A percentile compares a stretch with the other conserved stretches of the same genome.
Evolutionary conservation across 441 rosid genomes (phyloP).

Genomic region (Croton setiger): DNA sequence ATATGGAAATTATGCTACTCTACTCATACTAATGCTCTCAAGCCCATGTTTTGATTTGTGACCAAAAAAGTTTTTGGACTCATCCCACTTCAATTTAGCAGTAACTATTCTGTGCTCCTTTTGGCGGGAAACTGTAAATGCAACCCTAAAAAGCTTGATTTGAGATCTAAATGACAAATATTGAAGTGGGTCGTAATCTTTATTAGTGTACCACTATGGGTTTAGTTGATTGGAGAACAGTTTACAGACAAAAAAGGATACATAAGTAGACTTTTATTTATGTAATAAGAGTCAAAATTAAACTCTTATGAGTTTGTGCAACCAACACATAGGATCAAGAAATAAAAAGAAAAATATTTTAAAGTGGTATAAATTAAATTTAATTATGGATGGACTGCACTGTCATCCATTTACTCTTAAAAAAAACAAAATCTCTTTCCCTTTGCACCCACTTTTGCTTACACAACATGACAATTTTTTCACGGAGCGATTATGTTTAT

Average conservation of each 20-base stretch:
- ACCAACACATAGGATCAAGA: background rate
- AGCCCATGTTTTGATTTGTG: slow-evolving; percentile 1
- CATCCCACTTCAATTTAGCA: background rate
- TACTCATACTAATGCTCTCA: background rate
- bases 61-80: slow-evolving; percentile 7
- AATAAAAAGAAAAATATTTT: slow-evolving; percentile 19
- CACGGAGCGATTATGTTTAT: slow-evolving; percentile 48
- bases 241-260: slow-evolving; percentile 5
- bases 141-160: background rate
- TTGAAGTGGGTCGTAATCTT: slow-evolving; percentile 13
- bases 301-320: slow-evolving; percentile 40
- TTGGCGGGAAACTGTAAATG: slow-evolving; percentile 26
- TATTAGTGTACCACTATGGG: slow-evolving; percentile 22
- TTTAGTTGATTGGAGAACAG: slow-evolving; percentile 21
- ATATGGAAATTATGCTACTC: slow-evolving; percentile 16
- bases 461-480: slow-evolving; percentile 68
- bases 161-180: slow-evolving; percentile 9
- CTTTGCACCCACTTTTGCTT: slow-evolving; percentile 62
- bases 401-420: slow-evolving; percentile 55
- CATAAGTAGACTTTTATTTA: slow-evolving; percentile 24
- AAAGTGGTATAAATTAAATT: slow-evolving; percentile 45
- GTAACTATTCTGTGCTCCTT: background rate
- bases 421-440: slow-evolving; percentile 28
- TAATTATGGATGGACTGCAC: slow-evolving; percentile 43
- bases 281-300: slow-evolving; percentile 36